Conservation (phyloP, 2,329 filamentous ascomycete genomes). For the Truncatella angustata region DNA sequence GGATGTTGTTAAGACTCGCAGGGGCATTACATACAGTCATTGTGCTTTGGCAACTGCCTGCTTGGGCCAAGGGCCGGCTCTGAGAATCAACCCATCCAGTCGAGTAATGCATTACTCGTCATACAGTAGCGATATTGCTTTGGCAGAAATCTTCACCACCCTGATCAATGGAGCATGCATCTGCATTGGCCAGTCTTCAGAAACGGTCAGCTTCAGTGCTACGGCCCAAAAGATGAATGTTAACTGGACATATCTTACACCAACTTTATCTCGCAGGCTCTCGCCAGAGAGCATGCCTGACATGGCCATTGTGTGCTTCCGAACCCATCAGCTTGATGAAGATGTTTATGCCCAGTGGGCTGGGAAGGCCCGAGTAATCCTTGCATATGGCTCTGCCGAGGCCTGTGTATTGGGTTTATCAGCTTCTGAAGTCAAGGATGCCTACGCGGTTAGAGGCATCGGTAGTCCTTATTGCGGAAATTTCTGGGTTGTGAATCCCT, state of each 20-base stretch:
- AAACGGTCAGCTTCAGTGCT: slow-evolving; percentile 38
- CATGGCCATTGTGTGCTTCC: slow-evolving; percentile 32
- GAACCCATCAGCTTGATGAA: slow-evolving; percentile 47
- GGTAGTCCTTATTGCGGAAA: slow-evolving; percentile 46
- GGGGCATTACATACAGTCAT: slow-evolving; percentile 63
- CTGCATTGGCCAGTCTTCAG: slow-evolving; percentile 40
- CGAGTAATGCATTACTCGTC: slow-evolving; percentile 59
- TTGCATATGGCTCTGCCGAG: slow-evolving; percentile 52
- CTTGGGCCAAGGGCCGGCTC: slow-evolving; percentile 45
- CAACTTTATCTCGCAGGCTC: slow-evolving; percentile 43
- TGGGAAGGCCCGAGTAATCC: slow-evolving; percentile 41
- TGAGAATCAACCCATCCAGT: slow-evolving; percentile 48
- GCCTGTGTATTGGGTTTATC: slow-evolving; percentile 51
- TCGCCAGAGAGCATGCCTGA: slow-evolving; percentile 23
- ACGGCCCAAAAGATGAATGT: slow-evolving; percentile 41
- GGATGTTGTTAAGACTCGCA: slow-evolving; percentile 54
- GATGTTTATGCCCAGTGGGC: slow-evolving; percentile 48
- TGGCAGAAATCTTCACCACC: slow-evolving; percentile 53
- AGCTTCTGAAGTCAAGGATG: slow-evolving; percentile 39
- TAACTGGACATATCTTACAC: slow-evolving; percentile 46
- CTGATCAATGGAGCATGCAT: slow-evolving; percentile 50
- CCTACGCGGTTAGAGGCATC: slow-evolving; percentile 39
- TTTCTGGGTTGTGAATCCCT: slow-evolving; percentile 52
- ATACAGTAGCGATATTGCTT: slow-evolving; percentile 53
- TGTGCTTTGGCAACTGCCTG: slow-evolving; percentile 54